Conservation (phyloP, 768 basidiomycete species). For the Coprinopsis marcescibilis region DNA sequence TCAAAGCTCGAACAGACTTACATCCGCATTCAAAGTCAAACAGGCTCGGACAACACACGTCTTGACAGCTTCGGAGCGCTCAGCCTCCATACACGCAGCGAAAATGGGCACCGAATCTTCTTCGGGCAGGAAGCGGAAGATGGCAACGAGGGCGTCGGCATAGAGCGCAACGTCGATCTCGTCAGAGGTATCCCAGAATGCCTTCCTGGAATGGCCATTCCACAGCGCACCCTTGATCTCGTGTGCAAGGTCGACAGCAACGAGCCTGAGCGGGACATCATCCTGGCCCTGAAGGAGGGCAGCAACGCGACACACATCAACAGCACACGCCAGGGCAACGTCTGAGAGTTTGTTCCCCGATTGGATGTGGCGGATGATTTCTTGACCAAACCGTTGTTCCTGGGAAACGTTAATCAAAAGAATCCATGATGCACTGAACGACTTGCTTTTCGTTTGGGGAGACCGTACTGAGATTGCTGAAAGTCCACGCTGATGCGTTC, state of each 20-base stretch:
- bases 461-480: conserved; percentile 28
- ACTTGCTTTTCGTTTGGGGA: conserved; percentile 35
- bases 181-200: conserved; percentile 69
- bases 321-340: conserved; percentile 61
- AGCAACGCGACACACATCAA: conserved; percentile 77
- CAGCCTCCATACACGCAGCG: conserved; percentile 60
- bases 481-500: conserved; percentile 65
- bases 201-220: conserved; percentile 36
- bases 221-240: conserved; percentile 56
- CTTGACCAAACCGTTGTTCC: conserved; percentile 59
- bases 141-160: conserved; percentile 64
- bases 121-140: conserved; percentile 65
- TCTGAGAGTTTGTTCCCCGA: conserved; percentile 56
- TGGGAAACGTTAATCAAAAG: no score
- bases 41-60: conserved; percentile 70
- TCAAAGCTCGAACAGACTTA: conserved; percentile 23
- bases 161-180: conserved; percentile 74
- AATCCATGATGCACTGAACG: no score
- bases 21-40: conserved; percentile 64
- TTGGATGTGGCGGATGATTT: conserved; percentile 52
- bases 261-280: conserved; percentile 56
- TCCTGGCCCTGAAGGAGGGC: conserved; percentile 41
- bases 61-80: conserved; percentile 78
- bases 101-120: conserved; percentile 61
- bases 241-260: conserved; percentile 70